Base-by-base conservation (phyloP, 805 yeast genomes). In the Jamesozyma lodderae region DNA sequence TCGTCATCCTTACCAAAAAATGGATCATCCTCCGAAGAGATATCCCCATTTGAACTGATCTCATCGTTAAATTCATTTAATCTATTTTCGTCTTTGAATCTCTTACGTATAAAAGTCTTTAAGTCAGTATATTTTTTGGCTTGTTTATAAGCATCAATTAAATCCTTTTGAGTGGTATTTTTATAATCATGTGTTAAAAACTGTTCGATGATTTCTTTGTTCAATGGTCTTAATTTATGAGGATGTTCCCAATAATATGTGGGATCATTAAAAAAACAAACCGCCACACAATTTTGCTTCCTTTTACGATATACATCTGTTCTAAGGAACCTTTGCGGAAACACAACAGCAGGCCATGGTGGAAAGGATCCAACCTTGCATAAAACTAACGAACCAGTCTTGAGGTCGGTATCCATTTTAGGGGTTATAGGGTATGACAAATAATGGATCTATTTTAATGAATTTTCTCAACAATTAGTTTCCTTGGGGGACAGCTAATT, bases 331-430 rank as follows among this genome's bases (percentile, higher is more conserved):
- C 55, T 41, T 33, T 54, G 59, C 9, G 63, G 63, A 22, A 55
- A 53, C 4, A 59, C 57, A 4, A 59, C 59, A 6, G 62, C 62
- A 1, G 63, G 63, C 63, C 63, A 59, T 7, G 62, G 61, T 3
- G 59, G 59, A 33, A 52, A 59, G 4, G 56, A 51, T 3, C 63
- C 63, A 15, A 59, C 63, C 41, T 58, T 59, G 38, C 62, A 59
- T 26, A 59, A 42, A 9, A 59, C 63, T 31, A 59, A 37, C 40
- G 52, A 57, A n/a, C 62, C 62, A 4, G 60, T 57, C 21, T 41
- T 48, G 22, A 52, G 40, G 9, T 45, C 44, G 13, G 41, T 37
- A 26, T 35, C 38, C 50, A 35, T 25, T 8, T 31, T 11, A 25
- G 28, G 28, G 28, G n/a, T n/a, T n/a, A n/a, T n/a, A n/a, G n/a